Conservation (phyloP, 1,139 yeast species). For the Geotrichum carabidarum region DNA sequence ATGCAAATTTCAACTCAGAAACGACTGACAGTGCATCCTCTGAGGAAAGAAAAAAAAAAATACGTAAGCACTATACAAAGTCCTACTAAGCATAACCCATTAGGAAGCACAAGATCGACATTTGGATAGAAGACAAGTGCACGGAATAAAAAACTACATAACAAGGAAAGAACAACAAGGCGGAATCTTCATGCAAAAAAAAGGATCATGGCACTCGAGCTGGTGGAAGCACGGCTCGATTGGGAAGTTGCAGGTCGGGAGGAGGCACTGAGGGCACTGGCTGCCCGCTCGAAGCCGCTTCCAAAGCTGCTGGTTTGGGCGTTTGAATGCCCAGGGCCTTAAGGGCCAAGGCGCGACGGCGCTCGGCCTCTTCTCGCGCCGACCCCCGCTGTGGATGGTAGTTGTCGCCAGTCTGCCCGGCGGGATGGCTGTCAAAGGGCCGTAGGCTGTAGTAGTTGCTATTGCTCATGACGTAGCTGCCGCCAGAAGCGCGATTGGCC, state of each 20-base stretch:
- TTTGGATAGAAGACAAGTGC: too few relatives aligned
- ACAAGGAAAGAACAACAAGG: background rate
- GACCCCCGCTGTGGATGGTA: conserved; percentile 4
- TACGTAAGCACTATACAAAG: too few relatives aligned
- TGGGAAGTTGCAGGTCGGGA: conserved; percentile 13
- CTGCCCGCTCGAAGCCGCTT: background rate
- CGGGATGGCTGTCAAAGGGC: background rate
- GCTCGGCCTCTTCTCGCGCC: conserved; percentile 55
- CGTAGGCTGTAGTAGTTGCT: conserved; percentile 9
- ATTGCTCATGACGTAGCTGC: conserved; percentile 17
- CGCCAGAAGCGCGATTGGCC: conserved; percentile 13
- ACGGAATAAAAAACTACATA: background rate
- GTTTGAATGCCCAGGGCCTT: conserved; percentile 48
- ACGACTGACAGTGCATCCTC: too few relatives aligned
- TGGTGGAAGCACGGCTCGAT: conserved; percentile 16
- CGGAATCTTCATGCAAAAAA: background rate
- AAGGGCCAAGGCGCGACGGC: conserved; percentile 80
- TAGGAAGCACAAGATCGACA: too few relatives aligned
- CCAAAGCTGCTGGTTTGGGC: background rate
- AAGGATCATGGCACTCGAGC: conserved; percentile 11
- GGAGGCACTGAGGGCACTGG: background rate
- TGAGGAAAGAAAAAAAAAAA: too few relatives aligned
- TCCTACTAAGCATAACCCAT: too few relatives aligned
- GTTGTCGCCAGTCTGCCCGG: background rate
- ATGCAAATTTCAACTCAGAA: too few relatives aligned